A percentile compares a stretch with the other conserved stretches of the same genome.
Conservation (phyloP, 441 rosid species). For the Bocquillonia castaneifolia region DNA sequence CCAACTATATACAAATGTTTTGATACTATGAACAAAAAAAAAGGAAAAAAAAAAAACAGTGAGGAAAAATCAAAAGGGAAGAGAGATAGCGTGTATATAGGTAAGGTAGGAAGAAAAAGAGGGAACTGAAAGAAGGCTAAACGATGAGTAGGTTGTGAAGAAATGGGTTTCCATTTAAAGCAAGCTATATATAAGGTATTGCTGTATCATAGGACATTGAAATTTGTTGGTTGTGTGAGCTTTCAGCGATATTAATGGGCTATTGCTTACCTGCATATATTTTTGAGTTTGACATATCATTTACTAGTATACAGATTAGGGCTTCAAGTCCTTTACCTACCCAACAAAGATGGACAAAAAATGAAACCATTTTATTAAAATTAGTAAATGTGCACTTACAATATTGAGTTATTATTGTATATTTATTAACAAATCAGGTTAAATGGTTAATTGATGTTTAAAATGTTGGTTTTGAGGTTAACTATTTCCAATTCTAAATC, state of each 20-base stretch:
- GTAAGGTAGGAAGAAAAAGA: conserved; percentile 4
- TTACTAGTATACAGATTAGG: conserved; percentile 13
- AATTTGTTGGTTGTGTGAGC: not conserved
- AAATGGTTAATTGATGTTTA: no score
- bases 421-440: no score
- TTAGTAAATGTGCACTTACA: no score
- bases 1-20: no score
- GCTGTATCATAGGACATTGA: not conserved
- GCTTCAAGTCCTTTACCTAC: not conserved
- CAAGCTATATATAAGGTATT: conserved; percentile 7
- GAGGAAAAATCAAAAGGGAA: conserved; percentile 15
- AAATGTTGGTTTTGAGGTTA: no score
- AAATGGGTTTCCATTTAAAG: conserved; percentile 29
- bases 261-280: not conserved
- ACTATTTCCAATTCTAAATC: no score
- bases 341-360: not conserved
- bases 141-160: conserved; percentile 20
- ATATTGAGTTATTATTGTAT: no score
- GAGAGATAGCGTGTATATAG: conserved; percentile 17
- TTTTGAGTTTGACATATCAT: conserved; percentile 21
- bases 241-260: conserved; percentile 34
- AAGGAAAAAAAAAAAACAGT: not conserved
- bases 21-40: no score
- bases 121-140: conserved; percentile 17
- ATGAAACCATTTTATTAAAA: no score